Conservation (phyloP, 805 yeast genomes). For the Pichia heedii region DNA sequence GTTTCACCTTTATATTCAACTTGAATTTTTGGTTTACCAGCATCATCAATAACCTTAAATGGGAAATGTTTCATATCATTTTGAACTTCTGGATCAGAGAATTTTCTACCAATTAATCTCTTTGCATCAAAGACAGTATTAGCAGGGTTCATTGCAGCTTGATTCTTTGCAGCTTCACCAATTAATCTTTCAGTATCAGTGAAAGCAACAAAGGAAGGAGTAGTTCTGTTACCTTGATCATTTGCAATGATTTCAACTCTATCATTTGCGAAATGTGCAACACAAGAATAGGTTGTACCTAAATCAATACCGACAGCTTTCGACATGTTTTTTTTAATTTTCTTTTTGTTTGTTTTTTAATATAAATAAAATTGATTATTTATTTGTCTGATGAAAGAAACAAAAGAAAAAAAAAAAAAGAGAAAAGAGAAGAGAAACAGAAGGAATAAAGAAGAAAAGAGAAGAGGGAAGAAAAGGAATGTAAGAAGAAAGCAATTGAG, state of each 20-base stretch:
- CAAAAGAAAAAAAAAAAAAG: neutral
- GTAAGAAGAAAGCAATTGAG: too few relatives aligned
- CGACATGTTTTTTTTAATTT: conserved; percentile 16
- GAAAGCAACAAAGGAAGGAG: conserved; percentile 94
- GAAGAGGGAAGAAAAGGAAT: neutral
- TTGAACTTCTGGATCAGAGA: conserved; percentile 73
- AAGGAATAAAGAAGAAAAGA: neutral
- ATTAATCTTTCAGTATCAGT: conserved; percentile 86
- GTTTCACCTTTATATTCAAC: conserved; percentile 81
- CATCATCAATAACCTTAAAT: conserved; percentile 64
- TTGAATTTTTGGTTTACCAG: conserved; percentile 74
- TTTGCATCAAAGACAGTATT: conserved; percentile 88
- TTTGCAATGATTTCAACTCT: conserved; percentile 93
- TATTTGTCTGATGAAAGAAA: neutral
- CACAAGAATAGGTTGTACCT: conserved; percentile 91
- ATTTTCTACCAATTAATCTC: conserved; percentile 89
- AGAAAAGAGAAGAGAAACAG: neutral
- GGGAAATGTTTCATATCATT: conserved; percentile 79
- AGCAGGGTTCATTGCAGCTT: conserved; percentile 85
- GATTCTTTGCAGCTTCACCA: conserved; percentile 96
- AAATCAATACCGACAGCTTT: conserved; percentile 64
- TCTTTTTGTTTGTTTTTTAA: neutral
- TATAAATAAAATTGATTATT: neutral
- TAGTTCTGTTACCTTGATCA: conserved; percentile 97
- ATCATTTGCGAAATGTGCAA: conserved; percentile 85